A percentile compares a stretch with the other conserved stretches of the same genome.
phyloP scores from a whole-genome alignment of 2,329 filamentous ascomycete species.

The Leptographium radiaticola region DNA sequence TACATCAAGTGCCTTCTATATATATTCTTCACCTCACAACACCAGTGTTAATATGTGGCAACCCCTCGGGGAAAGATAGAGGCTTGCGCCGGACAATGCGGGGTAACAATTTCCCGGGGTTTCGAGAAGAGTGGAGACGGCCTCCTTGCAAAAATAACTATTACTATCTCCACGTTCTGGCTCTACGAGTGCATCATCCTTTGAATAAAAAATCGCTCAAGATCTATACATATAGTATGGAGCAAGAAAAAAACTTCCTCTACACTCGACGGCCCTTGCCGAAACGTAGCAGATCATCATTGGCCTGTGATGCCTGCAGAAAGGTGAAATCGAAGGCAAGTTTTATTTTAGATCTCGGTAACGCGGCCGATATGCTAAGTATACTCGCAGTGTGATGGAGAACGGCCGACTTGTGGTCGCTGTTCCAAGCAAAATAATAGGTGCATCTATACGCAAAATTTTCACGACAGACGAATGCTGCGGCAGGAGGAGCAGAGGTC shows the following conservation, averaged over 20 bases:
- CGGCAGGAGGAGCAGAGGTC: conserved; percentile 8
- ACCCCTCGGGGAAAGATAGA: too few species aligned
- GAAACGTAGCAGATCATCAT: conserved; percentile 5
- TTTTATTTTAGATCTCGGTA: too few species aligned
- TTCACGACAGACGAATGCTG: conserved; percentile 5
- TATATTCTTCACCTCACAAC: too few species aligned
- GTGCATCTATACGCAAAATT: conserved; percentile 9
- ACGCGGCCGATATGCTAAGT: neutral
- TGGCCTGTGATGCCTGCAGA: conserved; percentile 8
- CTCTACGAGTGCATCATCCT: too few species aligned
- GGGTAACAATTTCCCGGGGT: too few species aligned
- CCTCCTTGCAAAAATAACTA: too few species aligned
- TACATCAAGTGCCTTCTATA: too few species aligned
- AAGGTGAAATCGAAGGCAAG: conserved; percentile 8
- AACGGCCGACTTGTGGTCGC: conserved; percentile 7
- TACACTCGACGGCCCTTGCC: conserved; percentile 4
- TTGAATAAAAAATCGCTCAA: too few species aligned
- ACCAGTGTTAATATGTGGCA: too few species aligned
- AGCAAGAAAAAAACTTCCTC: neutral
- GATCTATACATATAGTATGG: neutral
- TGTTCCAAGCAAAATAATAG: conserved; percentile 6
- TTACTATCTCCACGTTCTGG: too few species aligned
- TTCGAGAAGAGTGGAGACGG: too few species aligned
- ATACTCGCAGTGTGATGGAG: conserved; percentile 6
- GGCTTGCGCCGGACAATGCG: too few species aligned